A percentile compares a stretch with the other conserved stretches of the same genome.
These are phyloP conservation scores for Maudiozyma pseudohumilis DNA, from an alignment of 805 yeast species.

Conservation along the genomic window DNA sequence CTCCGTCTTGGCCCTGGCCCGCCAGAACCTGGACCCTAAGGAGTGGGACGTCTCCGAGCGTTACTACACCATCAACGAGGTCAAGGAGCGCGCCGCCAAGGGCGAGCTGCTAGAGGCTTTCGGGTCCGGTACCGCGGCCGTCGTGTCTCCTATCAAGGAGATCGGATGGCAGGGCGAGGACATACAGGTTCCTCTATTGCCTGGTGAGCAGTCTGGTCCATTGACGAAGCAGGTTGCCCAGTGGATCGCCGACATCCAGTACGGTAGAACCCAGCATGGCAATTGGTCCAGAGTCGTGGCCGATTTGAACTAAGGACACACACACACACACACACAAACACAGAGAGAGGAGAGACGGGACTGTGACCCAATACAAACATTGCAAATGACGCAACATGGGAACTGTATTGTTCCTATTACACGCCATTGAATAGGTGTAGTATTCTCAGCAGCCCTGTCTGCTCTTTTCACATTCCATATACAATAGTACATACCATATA, in stretches of 20 bases:
- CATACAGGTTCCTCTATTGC: conserved; percentile 66
- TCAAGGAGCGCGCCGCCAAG: conserved; percentile 59
- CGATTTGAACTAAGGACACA: conserved; percentile 10
- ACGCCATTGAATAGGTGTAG: background rate
- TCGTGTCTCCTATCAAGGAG: conserved; percentile 83
- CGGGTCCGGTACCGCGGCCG: conserved; percentile 97
- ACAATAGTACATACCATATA: too few species aligned
- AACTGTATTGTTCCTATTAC: background rate
- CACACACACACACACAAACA: background rate
- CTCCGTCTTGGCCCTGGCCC: conserved; percentile 67
- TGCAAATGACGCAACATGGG: too few species aligned
- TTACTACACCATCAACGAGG: conserved; percentile 70
- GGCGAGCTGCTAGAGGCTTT: conserved; percentile 89
- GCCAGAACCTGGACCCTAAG: conserved; percentile 55
- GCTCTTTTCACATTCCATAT: background rate
- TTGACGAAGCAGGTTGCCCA: conserved; percentile 65
- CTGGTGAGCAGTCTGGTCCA: conserved; percentile 68
- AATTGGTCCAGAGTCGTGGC: conserved; percentile 35
- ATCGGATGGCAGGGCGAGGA: conserved; percentile 68
- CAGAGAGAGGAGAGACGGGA: too few species aligned
- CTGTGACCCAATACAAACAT: too few species aligned
- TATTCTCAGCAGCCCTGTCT: background rate
- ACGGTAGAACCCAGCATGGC: conserved; percentile 64
- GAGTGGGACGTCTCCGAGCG: conserved; percentile 85
- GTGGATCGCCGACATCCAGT: conserved; percentile 85